phyloP scores from a whole-genome alignment of 495 filamentous ascomycete species.

The Penicillium mononematosum region DNA sequence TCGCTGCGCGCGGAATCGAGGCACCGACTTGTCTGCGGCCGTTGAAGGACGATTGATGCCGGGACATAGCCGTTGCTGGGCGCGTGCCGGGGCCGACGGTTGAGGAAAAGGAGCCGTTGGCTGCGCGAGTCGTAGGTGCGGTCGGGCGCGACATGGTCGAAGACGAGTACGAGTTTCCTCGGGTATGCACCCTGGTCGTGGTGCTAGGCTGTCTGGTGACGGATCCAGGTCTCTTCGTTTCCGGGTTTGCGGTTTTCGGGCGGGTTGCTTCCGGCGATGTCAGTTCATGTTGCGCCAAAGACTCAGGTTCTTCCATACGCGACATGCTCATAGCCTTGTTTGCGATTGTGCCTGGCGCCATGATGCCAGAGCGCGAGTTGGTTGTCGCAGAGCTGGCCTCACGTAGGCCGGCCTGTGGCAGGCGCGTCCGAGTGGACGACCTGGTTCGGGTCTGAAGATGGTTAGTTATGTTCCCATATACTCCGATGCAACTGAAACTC shows the following conservation, averaged over 20 bases:
- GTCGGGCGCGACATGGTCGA: slow-evolving; percentile 44
- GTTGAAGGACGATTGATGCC: slow-evolving; percentile 49
- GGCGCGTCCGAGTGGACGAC: slow-evolving; percentile 33
- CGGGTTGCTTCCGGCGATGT: slow-evolving; percentile 58
- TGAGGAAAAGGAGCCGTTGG: slow-evolving; percentile 51
- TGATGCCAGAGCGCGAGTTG: slow-evolving; percentile 61
- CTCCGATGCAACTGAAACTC: not conserved
- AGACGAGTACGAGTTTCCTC: slow-evolving; percentile 45
- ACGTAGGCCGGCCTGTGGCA: slow-evolving; percentile 40
- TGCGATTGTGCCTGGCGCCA: slow-evolving; percentile 50
- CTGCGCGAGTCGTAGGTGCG: slow-evolving; percentile 51
- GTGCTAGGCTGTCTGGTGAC: slow-evolving; percentile 32
- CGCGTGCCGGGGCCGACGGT: slow-evolving; percentile 56
- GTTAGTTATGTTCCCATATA: not conserved
- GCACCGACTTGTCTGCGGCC: slow-evolving; percentile 44
- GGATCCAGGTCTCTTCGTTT: slow-evolving; percentile 38
- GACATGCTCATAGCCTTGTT: slow-evolving; percentile 33
- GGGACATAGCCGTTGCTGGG: slow-evolving; percentile 43
- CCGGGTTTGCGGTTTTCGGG: slow-evolving; percentile 52
- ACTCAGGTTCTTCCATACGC: slow-evolving; percentile 28
- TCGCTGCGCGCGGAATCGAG: slow-evolving; percentile 55
- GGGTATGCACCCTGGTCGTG: slow-evolving; percentile 39
- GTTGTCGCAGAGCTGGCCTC: slow-evolving; percentile 65
- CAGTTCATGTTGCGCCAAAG: slow-evolving; percentile 11
- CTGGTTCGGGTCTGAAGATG: slow-evolving; percentile 28